phyloP scores from a whole-genome alignment of 2,329 filamentous ascomycete genomes.

The Neofusicoccum laricinum region DNA sequence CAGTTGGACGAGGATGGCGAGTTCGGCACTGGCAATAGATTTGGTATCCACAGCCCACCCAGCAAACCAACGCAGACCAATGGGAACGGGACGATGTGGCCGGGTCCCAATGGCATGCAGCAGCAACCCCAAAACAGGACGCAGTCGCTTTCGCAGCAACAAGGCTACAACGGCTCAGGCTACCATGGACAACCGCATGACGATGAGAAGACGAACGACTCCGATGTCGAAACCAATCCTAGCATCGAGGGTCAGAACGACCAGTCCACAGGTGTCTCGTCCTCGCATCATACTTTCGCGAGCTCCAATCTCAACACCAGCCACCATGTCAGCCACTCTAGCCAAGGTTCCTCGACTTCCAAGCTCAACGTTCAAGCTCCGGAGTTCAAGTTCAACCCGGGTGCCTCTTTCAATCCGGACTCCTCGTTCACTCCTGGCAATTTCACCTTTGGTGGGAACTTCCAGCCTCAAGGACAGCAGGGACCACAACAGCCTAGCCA shows the following conservation, averaged over 20 bases:
- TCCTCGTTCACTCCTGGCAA: constrained; percentile 48
- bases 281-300: constrained; percentile 51
- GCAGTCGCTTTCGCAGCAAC: constrained; percentile 67
- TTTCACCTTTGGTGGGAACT: constrained; percentile 41
- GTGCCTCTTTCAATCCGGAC: constrained; percentile 20
- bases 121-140: constrained; percentile 72
- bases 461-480: constrained; percentile 38
- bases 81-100: constrained; percentile 24
- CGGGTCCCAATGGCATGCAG: constrained; percentile 55
- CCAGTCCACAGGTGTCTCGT: constrained; percentile 35
- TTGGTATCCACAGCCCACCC: constrained; percentile 13
- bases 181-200: constrained; percentile 22
- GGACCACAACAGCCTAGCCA: neutral
- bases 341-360: constrained; percentile 67
- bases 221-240: constrained; percentile 35
- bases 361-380: constrained; percentile 86
- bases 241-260: constrained; percentile 35
- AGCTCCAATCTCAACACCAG: constrained; percentile 53
- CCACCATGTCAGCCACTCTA: constrained; percentile 41
- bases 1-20: constrained; percentile 73
- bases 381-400: constrained; percentile 74
- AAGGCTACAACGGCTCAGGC: constrained; percentile 38
- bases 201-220: constrained; percentile 39
- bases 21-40: constrained; percentile 59
- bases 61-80: constrained; percentile 26